Conservation (phyloP, 2,329 filamentous ascomycete genomes). For the Chaetomium sp. region DNA sequence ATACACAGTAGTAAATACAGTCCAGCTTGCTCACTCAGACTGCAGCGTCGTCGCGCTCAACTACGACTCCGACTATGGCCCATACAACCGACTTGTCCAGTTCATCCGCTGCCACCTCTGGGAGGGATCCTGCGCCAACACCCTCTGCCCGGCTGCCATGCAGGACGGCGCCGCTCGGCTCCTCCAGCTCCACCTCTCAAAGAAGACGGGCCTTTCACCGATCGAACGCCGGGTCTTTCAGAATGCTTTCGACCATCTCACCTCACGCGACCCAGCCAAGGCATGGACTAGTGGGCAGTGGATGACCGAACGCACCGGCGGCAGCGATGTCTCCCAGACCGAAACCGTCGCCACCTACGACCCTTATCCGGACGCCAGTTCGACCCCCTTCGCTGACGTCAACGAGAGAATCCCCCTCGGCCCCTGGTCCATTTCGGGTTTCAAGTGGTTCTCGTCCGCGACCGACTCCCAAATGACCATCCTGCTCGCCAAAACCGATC, state of each 20-base stretch:
- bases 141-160: conserved; percentile 69
- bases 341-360: conserved; percentile 59
- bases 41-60: conserved; percentile 58
- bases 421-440: conserved; percentile 63
- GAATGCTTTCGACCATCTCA: conserved; percentile 56
- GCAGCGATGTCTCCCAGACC: conserved; percentile 68
- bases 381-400: conserved; percentile 35
- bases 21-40: background rate
- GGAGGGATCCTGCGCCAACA: conserved; percentile 60
- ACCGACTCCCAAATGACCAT: conserved; percentile 67
- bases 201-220: conserved; percentile 30
- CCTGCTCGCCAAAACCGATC: conserved; percentile 61
- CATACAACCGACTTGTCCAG: conserved; percentile 59
- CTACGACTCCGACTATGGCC: conserved; percentile 56
- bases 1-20: too few species aligned
- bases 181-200: conserved; percentile 48
- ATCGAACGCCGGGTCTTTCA: conserved; percentile 49
- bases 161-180: conserved; percentile 62
- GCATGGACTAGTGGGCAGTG: conserved; percentile 76
- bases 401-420: conserved; percentile 49
- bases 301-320: conserved; percentile 74
- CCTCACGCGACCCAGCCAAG: conserved; percentile 50
- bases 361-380: conserved; percentile 29
- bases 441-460: conserved; percentile 72
- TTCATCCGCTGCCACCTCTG: conserved; percentile 63